phyloP scores from a whole-genome alignment of 2,329 filamentous ascomycete species.

The Pseudocercospora eumusae region DNA sequence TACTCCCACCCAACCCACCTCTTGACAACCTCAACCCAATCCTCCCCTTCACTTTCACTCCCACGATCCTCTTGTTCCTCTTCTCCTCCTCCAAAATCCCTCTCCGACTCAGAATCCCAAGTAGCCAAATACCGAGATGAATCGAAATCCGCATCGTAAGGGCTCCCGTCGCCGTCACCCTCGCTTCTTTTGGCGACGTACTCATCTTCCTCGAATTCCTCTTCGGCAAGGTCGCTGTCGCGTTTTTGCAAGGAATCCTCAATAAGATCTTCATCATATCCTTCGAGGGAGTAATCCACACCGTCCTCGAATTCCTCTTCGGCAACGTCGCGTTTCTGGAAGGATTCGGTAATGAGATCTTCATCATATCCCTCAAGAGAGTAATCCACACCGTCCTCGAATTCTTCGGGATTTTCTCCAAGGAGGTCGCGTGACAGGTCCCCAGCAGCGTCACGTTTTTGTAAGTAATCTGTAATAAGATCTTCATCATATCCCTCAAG shows the following conservation, averaged over 20 bases:
- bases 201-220: not conserved
- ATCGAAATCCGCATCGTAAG: conserved; percentile 3
- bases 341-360: not conserved
- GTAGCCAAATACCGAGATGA: not conserved
- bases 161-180: not conserved
- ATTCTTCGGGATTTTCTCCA: not conserved
- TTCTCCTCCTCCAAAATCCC: conserved; percentile 7
- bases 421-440: no score
- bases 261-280: not conserved
- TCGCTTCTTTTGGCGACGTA: no score
- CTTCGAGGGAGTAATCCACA: not conserved
- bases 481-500: not conserved
- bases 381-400: not conserved
- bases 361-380: not conserved
- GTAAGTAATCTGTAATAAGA: not conserved
- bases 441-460: not conserved
- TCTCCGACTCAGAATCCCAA: not conserved
- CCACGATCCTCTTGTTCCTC: not conserved
- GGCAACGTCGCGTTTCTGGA: no score
- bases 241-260: no score
- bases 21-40: conserved; percentile 11
- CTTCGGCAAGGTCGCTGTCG: no score
- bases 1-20: conserved; percentile 8
- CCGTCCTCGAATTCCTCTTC: not conserved
- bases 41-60: not conserved